Evolutionary conservation across 768 basidiomycete genomes (phyloP).

Genomic region (Mrakia hoshinonis): DNA sequence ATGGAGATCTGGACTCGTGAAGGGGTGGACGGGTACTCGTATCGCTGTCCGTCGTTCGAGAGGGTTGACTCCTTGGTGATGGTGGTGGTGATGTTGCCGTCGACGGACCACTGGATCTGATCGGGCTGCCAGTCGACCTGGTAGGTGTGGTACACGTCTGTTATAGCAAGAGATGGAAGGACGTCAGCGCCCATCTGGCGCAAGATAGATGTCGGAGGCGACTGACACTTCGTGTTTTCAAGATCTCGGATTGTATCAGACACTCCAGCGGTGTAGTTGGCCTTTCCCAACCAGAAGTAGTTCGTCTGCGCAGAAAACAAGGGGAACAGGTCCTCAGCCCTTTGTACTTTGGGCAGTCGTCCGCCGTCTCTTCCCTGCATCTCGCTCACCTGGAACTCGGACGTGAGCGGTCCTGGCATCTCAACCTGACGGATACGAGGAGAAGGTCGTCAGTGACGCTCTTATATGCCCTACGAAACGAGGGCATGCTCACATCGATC

Average conservation of each 20-base stretch:
- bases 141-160: conserved; percentile 16
- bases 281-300: conserved; percentile 19
- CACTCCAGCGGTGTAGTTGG: neutral
- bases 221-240: conserved; percentile 29
- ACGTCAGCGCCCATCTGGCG: too few relatives aligned
- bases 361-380: too few relatives aligned
- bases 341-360: too few relatives aligned
- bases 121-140: conserved; percentile 30
- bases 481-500: conserved; percentile 49
- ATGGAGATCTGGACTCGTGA: conserved; percentile 68
- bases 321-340: too few relatives aligned
- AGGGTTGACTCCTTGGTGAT: conserved; percentile 55
- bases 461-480: too few relatives aligned
- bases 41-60: conserved; percentile 31
- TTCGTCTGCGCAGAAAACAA: too few relatives aligned
- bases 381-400: too few relatives aligned
- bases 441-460: neutral
- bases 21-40: conserved; percentile 65
- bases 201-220: too few relatives aligned
- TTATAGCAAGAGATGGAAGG: too few relatives aligned
- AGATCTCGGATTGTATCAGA: neutral
- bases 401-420: neutral
- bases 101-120: conserved; percentile 30
- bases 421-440: conserved; percentile 14
- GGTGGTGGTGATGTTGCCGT: conserved; percentile 58